Conservation (phyloP, 2,329 filamentous ascomycete genomes). For the Trichoderma pleuroti region DNA sequence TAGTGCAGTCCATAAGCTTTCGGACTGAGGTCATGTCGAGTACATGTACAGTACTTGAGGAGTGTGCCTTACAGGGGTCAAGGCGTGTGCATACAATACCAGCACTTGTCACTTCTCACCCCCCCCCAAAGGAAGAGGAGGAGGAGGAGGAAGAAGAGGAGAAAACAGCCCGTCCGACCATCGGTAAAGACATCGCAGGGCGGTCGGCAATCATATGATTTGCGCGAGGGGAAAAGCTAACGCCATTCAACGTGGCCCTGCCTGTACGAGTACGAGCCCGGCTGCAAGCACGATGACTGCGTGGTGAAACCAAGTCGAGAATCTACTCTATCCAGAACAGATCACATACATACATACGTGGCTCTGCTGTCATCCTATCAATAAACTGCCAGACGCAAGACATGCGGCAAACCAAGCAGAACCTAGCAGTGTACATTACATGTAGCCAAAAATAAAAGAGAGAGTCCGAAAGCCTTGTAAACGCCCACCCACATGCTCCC, state of each 20-base stretch:
- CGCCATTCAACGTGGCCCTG: slow-evolving; percentile 6
- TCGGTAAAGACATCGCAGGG: neutral
- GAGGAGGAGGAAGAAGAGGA: neutral
- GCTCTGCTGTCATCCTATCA: neutral
- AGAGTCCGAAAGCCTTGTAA: neutral
- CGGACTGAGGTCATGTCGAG: neutral
- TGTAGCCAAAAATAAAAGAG: neutral
- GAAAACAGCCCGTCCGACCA: neutral
- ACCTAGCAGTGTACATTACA: neutral
- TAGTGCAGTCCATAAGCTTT: neutral
- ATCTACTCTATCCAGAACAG: neutral
- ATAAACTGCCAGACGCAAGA: neutral
- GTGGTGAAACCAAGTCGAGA: neutral
- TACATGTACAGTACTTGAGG: neutral
- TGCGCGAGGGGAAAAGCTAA: neutral
- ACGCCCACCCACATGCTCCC: neutral
- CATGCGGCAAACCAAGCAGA: neutral
- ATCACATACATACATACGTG: slow-evolving; percentile 8
- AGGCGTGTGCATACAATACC: neutral
- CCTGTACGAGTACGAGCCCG: neutral
- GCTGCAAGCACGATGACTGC: neutral
- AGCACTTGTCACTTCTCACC: neutral
- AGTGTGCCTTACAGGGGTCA: neutral
- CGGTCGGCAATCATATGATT: neutral
- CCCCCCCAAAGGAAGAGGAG: neutral